Percentiles rank a stretch among this genome's conserved stretches.
Evolutionary conservation across 2,329 filamentous ascomycete genomes (phyloP).

Genomic region (Orbilia javanica): DNA sequence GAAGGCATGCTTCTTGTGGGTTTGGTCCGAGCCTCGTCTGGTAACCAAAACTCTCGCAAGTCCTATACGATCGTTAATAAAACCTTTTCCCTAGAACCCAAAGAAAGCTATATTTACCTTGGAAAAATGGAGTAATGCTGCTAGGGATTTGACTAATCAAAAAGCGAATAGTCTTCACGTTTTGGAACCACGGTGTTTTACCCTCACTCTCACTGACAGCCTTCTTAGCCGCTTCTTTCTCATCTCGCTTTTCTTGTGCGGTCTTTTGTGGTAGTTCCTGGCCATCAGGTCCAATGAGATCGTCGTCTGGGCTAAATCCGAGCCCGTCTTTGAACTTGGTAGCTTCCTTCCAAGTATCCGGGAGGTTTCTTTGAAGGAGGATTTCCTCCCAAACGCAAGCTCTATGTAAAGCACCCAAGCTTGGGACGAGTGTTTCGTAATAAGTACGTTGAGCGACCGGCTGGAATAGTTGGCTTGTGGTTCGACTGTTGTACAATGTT

Average conservation of each 20-base stretch:
- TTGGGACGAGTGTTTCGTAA: constrained; percentile 63
- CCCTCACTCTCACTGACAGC: constrained; percentile 63
- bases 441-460: constrained; percentile 70
- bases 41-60: constrained; percentile 84
- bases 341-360: constrained; percentile 71
- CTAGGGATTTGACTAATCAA: constrained; percentile 83
- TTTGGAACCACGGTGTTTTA: constrained; percentile 72
- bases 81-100: constrained; percentile 4
- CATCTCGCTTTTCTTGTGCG: constrained; percentile 60
- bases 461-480: constrained; percentile 75
- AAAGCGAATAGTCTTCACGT: constrained; percentile 81
- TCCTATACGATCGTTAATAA: constrained; percentile 62
- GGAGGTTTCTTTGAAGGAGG: constrained; percentile 78
- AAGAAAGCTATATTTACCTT: constrained; percentile 67
- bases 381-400: constrained; percentile 89
- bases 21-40: constrained; percentile 77
- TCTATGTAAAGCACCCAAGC: constrained; percentile 81
- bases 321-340: constrained; percentile 65
- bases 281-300: constrained; percentile 56
- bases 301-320: constrained; percentile 56
- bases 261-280: constrained; percentile 56
- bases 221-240: constrained; percentile 62
- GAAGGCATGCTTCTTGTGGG: constrained; percentile 73
- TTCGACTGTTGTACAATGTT: constrained; percentile 74
- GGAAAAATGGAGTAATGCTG: constrained; percentile 85